Evolutionary conservation across 805 yeast species (phyloP), one percentile per base, ranked within the genome.

Genomic region (Ogataea methylovora): DNA sequence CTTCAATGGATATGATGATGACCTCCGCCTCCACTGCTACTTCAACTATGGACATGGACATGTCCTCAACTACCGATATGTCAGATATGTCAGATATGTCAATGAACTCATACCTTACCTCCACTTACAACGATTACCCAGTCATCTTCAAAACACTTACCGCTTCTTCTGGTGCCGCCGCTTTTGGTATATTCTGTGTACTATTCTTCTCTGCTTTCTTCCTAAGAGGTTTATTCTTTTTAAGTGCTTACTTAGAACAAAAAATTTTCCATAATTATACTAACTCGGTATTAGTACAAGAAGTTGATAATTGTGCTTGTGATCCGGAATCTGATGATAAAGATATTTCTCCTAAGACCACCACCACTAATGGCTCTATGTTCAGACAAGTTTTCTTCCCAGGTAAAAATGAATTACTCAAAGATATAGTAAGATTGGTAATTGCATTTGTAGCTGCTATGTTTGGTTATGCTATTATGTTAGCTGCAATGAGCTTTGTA

Each of bases 401-500:
- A 11, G 58, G 68, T 1, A 39, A 51, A 15, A 46, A 40, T 14
- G 66, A 65, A 24, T 15, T 69, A 5, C 46, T 59, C 25, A 63
- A 78, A 51, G 86, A 83, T 56, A 30, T 68, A 4, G 62, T 79
- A 6, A 63, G 90, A 46, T 56, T 79, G 13, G 24, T 68, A 0
- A 43, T 83, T 17, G 68, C 77, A 9, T 76, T 83, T 41, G 51
- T 74, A 13, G 72, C 83, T 3, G 80, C 83, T 15, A 63, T 81
- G 67, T 51, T 83, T 32, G 79, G 82, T 10, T 83, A 77, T 50
- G 79, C 79, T 24, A 57, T 83, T 46, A 83, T 83, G 94, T 67
- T 83, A 60, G 87, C 77, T 12, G 81, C 82, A 5, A 83, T 83
- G 94, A 65, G 81, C 27, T 82, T 65, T 51, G 69, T 80, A 8